Evolutionary conservation across 2,329 filamentous ascomycete species (phyloP), one percentile per base, ranked within the genome.

Genomic region (Calonectria multiphialidica): DNA sequence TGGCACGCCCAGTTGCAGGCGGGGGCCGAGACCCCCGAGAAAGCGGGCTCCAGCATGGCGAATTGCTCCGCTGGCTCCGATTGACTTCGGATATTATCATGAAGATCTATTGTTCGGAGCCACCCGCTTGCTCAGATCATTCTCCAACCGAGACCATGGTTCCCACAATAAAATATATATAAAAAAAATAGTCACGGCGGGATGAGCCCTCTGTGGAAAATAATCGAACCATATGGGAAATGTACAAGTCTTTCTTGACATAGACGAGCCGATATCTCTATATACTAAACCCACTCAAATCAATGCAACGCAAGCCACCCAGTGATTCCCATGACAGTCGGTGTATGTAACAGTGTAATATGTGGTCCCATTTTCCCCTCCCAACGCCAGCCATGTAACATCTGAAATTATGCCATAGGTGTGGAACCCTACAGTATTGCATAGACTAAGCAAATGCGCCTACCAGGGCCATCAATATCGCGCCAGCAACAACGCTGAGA

Each of bases 401-500:
- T 40, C 35, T 10, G 35, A 66, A 59, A 55, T 33, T 72, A 71
- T 68, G 71, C 55, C 76, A 78, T 77, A 55, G 33, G 40, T 59
- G 35, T 40, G 21, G 15, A 59, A 59, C 21, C 35, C 33, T 37
- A 40, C 35, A 23, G 16, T 18, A 25, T 40, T 28, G 35, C 13
- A 28, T 21, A 47, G 53, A 59, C 53, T 59, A 94, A 12, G 93
- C 93, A 88, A 94, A 94, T 10, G 93, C 93, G 0, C 93, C 93
- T 0, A 95, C 92, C 16, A 91, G 81, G 40, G 92, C 92, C 93
- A 95, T 95, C 63, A 93, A 85, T 63, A 88, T 84, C 0, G 93
- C 92, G 0, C 93, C 93, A 1, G 85, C 84, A 33, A 92, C 86
- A 2, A 95, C 92, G 6, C 92, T 85, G 35, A 91, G 70, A 69